Percentiles rank a stretch among this genome's conserved stretches.
Conservation (phyloP, 2,329 filamentous ascomycete genomes). For the Fusarium newnesense region DNA sequence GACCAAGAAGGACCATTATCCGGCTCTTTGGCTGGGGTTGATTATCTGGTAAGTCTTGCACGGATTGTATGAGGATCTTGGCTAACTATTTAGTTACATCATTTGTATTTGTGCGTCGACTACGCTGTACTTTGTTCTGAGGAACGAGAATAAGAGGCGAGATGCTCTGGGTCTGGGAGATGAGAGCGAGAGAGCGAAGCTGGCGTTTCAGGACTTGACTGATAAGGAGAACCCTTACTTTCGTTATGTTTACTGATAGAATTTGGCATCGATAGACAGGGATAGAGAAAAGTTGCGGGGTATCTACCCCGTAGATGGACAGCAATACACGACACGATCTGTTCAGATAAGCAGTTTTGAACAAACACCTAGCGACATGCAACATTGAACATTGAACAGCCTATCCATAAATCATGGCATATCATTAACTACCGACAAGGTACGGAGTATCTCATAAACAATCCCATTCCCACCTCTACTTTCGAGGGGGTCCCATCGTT, state of each 20-base stretch:
- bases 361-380: not conserved
- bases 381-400: not conserved
- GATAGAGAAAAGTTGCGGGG: not conserved
- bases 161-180: slow-evolving; percentile 58
- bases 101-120: slow-evolving; percentile 71
- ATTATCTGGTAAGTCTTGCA: slow-evolving; percentile 62
- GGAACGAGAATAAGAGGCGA: slow-evolving; percentile 66
- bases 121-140: slow-evolving; percentile 68
- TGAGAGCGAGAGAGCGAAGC: slow-evolving; percentile 68
- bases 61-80: rapidly evolving
- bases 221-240: slow-evolving; percentile 77
- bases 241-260: slow-evolving; percentile 59
- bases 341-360: not conserved
- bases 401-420: slow-evolving; percentile 8
- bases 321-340: not conserved
- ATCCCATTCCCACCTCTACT: slow-evolving; percentile 17
- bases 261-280: rapidly evolving
- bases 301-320: no score
- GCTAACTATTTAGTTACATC: slow-evolving; percentile 63
- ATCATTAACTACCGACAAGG: slow-evolving; percentile 31
- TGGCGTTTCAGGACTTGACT: slow-evolving; percentile 75
- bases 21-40: slow-evolving; percentile 75
- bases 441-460: slow-evolving; percentile 21
- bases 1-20: slow-evolving; percentile 74
- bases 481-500: slow-evolving; percentile 44